These are phyloP conservation scores for Senecio squalidus DNA, from an alignment of 140 eudicot genomes.

Conservation along the genomic window DNA sequence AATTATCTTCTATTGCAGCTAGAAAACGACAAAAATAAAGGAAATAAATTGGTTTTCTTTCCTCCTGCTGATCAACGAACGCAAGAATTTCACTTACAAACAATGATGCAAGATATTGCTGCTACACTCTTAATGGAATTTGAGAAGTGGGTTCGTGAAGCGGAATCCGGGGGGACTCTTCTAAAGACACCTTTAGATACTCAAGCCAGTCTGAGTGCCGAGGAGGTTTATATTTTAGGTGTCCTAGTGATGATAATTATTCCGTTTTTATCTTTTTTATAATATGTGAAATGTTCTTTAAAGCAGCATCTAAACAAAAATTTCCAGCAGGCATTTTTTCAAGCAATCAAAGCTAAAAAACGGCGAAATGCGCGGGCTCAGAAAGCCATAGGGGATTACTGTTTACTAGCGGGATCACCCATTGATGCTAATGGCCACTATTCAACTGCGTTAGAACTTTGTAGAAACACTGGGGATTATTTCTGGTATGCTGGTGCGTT, in stretches of 20 bases:
- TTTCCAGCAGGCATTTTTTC: conserved; percentile 30
- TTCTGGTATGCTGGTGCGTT: conserved; percentile 99
- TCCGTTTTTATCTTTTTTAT: not conserved
- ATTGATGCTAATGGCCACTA: conserved; percentile 88
- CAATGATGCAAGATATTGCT: conserved; percentile 96
- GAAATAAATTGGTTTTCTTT: conserved; percentile 60
- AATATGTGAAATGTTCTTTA: not conserved
- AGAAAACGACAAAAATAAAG: conserved; percentile 56
- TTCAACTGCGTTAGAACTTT: conserved; percentile 76
- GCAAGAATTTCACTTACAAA: conserved; percentile 80
- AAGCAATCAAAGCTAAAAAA: conserved; percentile 92
- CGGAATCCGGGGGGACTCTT: conserved; percentile 84
- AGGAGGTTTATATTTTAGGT: conserved; percentile 99
- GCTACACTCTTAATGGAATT: conserved; percentile 94
- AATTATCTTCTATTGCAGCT: conserved; percentile 40
- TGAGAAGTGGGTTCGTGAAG: conserved; percentile 83
- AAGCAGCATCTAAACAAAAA: conserved; percentile 12
- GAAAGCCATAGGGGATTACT: conserved; percentile 90
- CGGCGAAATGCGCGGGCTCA: conserved; percentile 94
- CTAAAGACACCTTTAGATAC: conserved; percentile 96
- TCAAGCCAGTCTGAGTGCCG: conserved; percentile 98
- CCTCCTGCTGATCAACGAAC: conserved; percentile 95
- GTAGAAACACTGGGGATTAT: conserved; percentile 82
- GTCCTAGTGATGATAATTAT: conserved; percentile 42
- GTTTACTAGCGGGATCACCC: conserved; percentile 94